Evolutionary conservation across 2,329 filamentous ascomycete species (phyloP).

Genomic region (Fusarium praegraminearum): DNA sequence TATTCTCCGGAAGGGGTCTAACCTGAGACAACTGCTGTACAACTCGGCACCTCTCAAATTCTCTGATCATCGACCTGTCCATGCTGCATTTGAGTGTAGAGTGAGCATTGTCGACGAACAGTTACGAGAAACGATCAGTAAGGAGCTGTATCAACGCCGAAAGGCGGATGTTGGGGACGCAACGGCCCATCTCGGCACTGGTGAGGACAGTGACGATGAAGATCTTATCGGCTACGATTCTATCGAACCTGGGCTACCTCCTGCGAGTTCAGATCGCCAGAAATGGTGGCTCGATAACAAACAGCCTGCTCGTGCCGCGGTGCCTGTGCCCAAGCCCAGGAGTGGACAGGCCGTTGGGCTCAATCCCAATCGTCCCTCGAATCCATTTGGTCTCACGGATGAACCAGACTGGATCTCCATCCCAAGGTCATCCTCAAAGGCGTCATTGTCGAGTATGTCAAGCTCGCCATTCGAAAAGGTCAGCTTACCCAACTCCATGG

Average conservation of each 20-base stretch:
- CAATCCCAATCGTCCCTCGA: slow-evolving; percentile 80
- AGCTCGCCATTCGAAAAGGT: slow-evolving; percentile 71
- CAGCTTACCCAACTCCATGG: slow-evolving; percentile 60
- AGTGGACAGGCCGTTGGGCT: slow-evolving; percentile 68
- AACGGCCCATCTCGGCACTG: slow-evolving; percentile 64
- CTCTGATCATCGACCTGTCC: slow-evolving; percentile 97
- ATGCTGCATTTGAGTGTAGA: slow-evolving; percentile 85
- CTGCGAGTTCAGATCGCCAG: slow-evolving; percentile 74
- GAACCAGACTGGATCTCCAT: slow-evolving; percentile 88
- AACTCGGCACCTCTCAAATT: slow-evolving; percentile 84
- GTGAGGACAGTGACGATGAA: slow-evolving; percentile 77
- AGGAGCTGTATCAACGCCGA: slow-evolving; percentile 78
- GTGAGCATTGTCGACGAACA: slow-evolving; percentile 84
- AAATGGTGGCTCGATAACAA: slow-evolving; percentile 79
- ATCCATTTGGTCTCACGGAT: slow-evolving; percentile 80
- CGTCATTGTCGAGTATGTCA: slow-evolving; percentile 68
- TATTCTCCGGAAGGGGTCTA: slow-evolving; percentile 85
- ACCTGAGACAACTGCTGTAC: slow-evolving; percentile 86
- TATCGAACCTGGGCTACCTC: slow-evolving; percentile 80
- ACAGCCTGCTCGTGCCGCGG: slow-evolving; percentile 78
- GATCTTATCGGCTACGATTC: slow-evolving; percentile 85
- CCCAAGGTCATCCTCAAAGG: slow-evolving; percentile 64
- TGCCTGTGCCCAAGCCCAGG: slow-evolving; percentile 70
- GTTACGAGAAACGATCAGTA: slow-evolving; percentile 77
- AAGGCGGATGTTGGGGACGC: slow-evolving; percentile 74